Conservation (phyloP, 2,329 filamentous ascomycete species). For the Thielaviopsis ethacetica region DNA sequence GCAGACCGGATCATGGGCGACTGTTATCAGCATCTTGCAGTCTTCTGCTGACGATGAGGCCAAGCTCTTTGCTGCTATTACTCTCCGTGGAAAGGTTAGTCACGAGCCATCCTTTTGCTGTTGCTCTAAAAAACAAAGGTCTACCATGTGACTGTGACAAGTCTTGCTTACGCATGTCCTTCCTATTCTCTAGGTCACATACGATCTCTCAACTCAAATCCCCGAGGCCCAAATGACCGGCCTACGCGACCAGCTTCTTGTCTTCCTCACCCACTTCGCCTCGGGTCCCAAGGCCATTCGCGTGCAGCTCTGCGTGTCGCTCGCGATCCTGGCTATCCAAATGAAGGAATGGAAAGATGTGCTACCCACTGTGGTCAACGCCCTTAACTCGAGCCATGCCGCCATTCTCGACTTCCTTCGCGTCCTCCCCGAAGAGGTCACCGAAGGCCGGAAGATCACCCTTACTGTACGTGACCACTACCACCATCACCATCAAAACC, state of each 20-base stretch:
- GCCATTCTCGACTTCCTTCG: conserved; percentile 92
- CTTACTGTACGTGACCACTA: conserved; percentile 66
- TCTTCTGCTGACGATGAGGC: conserved; percentile 67
- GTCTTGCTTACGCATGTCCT: neutral
- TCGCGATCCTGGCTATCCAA: conserved; percentile 89
- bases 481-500: conserved; percentile 1
- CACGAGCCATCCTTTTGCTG: neutral
- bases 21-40: conserved; percentile 73
- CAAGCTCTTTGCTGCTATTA: conserved; percentile 90
- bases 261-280: conserved; percentile 66
- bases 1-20: conserved; percentile 80
- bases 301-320: conserved; percentile 84
- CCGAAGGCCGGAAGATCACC: conserved; percentile 97
- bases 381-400: conserved; percentile 63
- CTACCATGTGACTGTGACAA: neutral
- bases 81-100: conserved; percentile 85
- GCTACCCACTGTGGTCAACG: conserved; percentile 60
- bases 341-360: conserved; percentile 95
- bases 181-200: conserved; percentile 56
- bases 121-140: neutral
- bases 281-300: conserved; percentile 70
- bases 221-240: conserved; percentile 56
- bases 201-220: conserved; percentile 77
- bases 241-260: conserved; percentile 69
- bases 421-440: conserved; percentile 96